Percentiles rank a stretch among this genome's conserved stretches.
Conservation (phyloP, 345 rosid species). For the Salix koriyanagi region DNA sequence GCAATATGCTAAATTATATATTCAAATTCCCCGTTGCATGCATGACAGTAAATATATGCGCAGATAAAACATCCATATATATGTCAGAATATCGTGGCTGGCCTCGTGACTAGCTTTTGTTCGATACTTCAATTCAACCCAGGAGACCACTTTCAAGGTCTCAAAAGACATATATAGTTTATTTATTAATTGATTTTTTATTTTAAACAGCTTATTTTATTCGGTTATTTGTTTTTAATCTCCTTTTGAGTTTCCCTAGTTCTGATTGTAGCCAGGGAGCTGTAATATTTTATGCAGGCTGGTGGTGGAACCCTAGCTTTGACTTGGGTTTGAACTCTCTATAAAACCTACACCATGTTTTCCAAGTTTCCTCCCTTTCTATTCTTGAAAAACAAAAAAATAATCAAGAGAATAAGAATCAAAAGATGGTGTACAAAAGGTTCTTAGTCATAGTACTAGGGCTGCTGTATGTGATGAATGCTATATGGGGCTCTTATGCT, state of each 20-base stretch:
- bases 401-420: background rate
- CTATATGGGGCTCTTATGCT: slow-evolving; percentile 13
- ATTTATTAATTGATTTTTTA: background rate
- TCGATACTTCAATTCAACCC: background rate
- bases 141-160: slow-evolving; percentile 19
- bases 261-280: slow-evolving; percentile 20
- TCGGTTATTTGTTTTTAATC: background rate
- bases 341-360: slow-evolving; percentile 28
- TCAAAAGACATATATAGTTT: background rate
- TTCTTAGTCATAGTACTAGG: slow-evolving; percentile 26
- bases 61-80: slow-evolving; percentile 4
- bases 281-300: slow-evolving; percentile 20
- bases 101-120: background rate
- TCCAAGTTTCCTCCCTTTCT: slow-evolving; percentile 29
- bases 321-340: slow-evolving; percentile 39
- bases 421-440: slow-evolving; percentile 30
- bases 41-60: background rate
- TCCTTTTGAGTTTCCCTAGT: slow-evolving; percentile 28
- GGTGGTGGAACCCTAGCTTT: slow-evolving; percentile 39
- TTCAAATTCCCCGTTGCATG: background rate
- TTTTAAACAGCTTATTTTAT: background rate
- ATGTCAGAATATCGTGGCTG: background rate
- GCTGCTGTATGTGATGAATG: slow-evolving; percentile 33
- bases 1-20: background rate
- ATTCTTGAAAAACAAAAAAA: slow-evolving; percentile 7